Conservation (phyloP, 257 asterid genomes). For the Solanum pennellii region DNA sequence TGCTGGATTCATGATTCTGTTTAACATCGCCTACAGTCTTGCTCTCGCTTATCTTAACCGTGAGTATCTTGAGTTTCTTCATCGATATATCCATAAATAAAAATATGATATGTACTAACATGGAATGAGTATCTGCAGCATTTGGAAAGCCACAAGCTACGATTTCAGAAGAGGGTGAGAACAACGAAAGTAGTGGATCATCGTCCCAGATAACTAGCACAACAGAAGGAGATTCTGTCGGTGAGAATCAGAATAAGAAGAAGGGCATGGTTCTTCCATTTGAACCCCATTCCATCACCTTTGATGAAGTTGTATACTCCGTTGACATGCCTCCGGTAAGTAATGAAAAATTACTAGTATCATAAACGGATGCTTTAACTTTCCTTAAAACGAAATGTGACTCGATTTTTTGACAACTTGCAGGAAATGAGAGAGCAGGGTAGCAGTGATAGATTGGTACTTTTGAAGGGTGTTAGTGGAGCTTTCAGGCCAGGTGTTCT, state of each 20-base stretch:
- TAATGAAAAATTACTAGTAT: not conserved
- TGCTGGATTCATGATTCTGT: constrained; percentile 11
- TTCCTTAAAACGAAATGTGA: not conserved
- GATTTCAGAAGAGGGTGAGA: constrained; percentile 22
- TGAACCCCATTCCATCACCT: constrained; percentile 79
- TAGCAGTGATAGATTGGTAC: constrained; percentile 29
- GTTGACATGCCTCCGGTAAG: constrained; percentile 89
- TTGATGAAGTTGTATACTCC: constrained; percentile 61
- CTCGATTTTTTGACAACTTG: not conserved
- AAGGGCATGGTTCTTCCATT: constrained; percentile 91
- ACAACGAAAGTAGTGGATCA: not conserved
- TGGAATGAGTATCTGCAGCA: constrained; percentile 27
- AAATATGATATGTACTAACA: not conserved
- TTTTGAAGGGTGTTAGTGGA: constrained; percentile 53
- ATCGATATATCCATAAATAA: not conserved
- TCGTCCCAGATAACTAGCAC: not conserved
- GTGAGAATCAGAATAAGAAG: constrained; percentile 16
- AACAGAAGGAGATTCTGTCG: constrained; percentile 12
- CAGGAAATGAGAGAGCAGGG: constrained; percentile 66
- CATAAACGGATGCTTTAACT: not conserved
- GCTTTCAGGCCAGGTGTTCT: constrained; percentile 59
- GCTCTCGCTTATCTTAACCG: constrained; percentile 39
- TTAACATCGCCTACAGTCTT: constrained; percentile 12
- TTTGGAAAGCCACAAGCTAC: constrained; percentile 37
- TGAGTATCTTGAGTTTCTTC: constrained; percentile 20